A percentile compares a stretch with the other conserved stretches of the same genome.
These are phyloP conservation scores for Lentinula edodes DNA, from an alignment of 768 basidiomycete genomes.

Conservation along the genomic window DNA sequence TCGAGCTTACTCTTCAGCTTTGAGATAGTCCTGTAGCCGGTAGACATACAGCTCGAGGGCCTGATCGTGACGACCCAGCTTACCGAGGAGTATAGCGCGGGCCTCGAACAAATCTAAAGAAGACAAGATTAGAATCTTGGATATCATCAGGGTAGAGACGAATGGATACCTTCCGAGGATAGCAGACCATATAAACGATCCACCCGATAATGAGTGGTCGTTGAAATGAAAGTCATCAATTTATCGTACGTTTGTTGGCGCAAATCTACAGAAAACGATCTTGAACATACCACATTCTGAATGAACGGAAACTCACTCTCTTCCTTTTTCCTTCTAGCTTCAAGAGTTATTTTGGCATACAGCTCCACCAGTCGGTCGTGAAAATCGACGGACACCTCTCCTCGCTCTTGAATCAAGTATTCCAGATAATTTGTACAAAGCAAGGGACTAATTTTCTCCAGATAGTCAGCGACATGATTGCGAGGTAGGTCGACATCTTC, in stretches of 20 bases:
- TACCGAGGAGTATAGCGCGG: conserved; percentile 85
- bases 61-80: conserved; percentile 86
- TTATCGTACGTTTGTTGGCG: conserved; percentile 53
- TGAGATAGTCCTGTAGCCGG: conserved; percentile 71
- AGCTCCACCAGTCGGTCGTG: conserved; percentile 89
- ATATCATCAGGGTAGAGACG: not conserved
- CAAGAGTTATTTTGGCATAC: conserved; percentile 67
- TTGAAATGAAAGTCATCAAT: conserved; percentile 71
- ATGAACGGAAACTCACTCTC: conserved; percentile 35
- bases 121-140: not conserved
- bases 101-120: conserved; percentile 79
- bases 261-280: conserved; percentile 31
- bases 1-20: conserved; percentile 78
- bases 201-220: conserved; percentile 61
- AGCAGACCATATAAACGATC: conserved; percentile 80
- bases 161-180: conserved; percentile 66
- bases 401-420: conserved; percentile 70
- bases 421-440: conserved; percentile 80
- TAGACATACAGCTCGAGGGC: conserved; percentile 96
- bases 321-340: conserved; percentile 53
- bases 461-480: conserved; percentile 66
- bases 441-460: conserved; percentile 65
- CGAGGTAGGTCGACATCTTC: conserved; percentile 91
- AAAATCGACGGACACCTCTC: conserved; percentile 60
- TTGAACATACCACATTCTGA: not conserved